Conservation (phyloP, 495 filamentous ascomycete genomes). For the Trichoderma erinaceum region DNA sequence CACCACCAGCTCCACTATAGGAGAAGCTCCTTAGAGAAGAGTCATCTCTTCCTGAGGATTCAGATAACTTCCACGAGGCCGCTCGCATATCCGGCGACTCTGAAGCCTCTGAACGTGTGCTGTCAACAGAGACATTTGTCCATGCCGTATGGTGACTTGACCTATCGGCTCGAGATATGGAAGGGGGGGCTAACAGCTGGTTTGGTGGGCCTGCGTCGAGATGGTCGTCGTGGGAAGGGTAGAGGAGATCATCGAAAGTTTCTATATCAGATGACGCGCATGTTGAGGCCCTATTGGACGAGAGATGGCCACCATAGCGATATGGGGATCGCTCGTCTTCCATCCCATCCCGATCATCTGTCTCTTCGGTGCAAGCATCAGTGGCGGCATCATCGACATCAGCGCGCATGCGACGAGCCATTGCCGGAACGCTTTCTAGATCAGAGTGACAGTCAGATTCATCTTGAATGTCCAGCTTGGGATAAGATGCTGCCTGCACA, state of each 20-base stretch:
- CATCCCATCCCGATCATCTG: slow-evolving; percentile 15
- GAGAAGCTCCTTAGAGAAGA: slow-evolving; percentile 1
- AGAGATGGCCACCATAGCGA: slow-evolving; percentile 3
- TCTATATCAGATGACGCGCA: slow-evolving; percentile 28
- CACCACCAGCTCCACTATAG: neutral
- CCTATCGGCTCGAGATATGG: slow-evolving; percentile 41
- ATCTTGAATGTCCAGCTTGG: slow-evolving; percentile 15
- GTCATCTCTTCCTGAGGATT: neutral
- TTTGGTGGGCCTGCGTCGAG: slow-evolving; percentile 26
- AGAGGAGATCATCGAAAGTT: slow-evolving; percentile 24
- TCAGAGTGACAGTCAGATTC: slow-evolving; percentile 16
- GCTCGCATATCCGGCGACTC: slow-evolving; percentile 17
- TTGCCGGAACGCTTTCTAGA: neutral
- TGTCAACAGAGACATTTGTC: slow-evolving; percentile 53
- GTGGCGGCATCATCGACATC: slow-evolving; percentile 14
- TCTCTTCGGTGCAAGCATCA: slow-evolving; percentile 14
- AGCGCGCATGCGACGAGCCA: neutral
- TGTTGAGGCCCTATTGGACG: slow-evolving; percentile 24
- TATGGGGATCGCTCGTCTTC: neutral
- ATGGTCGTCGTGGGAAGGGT: slow-evolving; percentile 24
- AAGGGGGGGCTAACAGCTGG: slow-evolving; percentile 37
- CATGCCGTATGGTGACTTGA: slow-evolving; percentile 46
- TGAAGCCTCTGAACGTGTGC: slow-evolving; percentile 30
- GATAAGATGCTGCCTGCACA: slow-evolving; percentile 2
- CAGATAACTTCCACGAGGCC: neutral